Conservation (phyloP, 176 grass and related monocot species). For the Juncus inflexus region DNA sequence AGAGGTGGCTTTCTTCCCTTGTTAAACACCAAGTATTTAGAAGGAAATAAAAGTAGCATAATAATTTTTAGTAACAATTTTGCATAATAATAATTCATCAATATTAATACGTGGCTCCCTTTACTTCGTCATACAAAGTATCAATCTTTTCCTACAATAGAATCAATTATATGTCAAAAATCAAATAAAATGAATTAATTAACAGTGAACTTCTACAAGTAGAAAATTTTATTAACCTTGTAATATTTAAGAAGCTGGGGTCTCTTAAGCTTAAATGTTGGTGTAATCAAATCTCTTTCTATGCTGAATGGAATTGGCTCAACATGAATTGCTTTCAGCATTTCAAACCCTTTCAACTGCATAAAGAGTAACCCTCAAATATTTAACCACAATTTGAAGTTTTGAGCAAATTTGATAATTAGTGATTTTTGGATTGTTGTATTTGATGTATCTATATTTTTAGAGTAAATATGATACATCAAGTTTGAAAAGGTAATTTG, state of each 20-base stretch:
- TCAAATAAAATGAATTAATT: not conserved
- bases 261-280: constrained; percentile 93
- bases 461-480: not conserved
- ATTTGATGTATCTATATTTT: not conserved
- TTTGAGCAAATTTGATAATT: too few relatives aligned
- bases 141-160: constrained; percentile 17
- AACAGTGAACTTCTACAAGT: not conserved
- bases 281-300: constrained; percentile 78
- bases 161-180: constrained; percentile 9
- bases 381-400: too few relatives aligned
- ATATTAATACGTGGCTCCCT: constrained; percentile 13
- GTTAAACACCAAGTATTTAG: too few relatives aligned
- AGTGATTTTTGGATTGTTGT: too few relatives aligned
- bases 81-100: not conserved
- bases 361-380: not conserved
- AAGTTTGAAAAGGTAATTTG: not conserved
- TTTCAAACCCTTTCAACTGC: constrained; percentile 95
- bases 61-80: constrained; percentile 1
- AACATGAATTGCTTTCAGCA: constrained; percentile 70
- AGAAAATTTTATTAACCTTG: constrained; percentile 39
- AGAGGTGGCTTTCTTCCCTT: too few relatives aligned
- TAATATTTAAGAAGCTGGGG: constrained; percentile 80
- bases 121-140: constrained; percentile 21
- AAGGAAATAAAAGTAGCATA: constrained; percentile 5
- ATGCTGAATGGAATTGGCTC: constrained; percentile 79